These are phyloP conservation scores for Penicillium argentinense DNA, from an alignment of 495 filamentous ascomycete genomes.

Conservation along the genomic window DNA sequence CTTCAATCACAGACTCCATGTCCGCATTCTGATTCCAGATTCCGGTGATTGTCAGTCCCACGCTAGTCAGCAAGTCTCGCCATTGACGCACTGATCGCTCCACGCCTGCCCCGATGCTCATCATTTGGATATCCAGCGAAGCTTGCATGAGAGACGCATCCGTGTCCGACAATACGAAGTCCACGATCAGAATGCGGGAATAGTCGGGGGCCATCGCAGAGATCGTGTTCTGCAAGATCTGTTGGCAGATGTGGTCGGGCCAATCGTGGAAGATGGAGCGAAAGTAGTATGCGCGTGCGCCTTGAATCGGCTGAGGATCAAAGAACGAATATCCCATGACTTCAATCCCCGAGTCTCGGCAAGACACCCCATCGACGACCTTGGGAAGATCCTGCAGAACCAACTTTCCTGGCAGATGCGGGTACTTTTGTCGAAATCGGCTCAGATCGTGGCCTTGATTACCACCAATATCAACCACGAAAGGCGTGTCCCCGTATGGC, in stretches of 20 bases:
- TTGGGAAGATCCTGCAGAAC: constrained; percentile 36
- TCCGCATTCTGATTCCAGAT: constrained; percentile 34
- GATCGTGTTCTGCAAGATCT: constrained; percentile 36
- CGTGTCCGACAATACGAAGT: constrained; percentile 40
- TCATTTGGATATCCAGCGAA: constrained; percentile 46
- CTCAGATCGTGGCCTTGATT: constrained; percentile 42
- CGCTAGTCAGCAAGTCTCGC: constrained; percentile 30
- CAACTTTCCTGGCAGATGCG: constrained; percentile 22
- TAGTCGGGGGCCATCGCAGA: constrained; percentile 36
- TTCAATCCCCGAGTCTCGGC: constrained; percentile 20
- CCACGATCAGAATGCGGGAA: constrained; percentile 40
- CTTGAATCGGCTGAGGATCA: constrained; percentile 35
- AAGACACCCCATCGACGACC: constrained; percentile 21
- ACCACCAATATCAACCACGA: constrained; percentile 44
- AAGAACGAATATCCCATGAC: constrained; percentile 37
- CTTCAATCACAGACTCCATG: constrained; percentile 41
- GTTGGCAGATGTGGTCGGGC: constrained; percentile 39
- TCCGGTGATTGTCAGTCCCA: constrained; percentile 32
- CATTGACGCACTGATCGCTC: constrained; percentile 42
- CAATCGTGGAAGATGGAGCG: constrained; percentile 50
- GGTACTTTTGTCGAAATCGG: constrained; percentile 21
- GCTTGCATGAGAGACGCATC: constrained; percentile 32
- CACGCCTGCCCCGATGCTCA: constrained; percentile 42
- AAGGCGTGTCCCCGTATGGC: constrained; percentile 28
- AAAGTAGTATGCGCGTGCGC: constrained; percentile 42